phyloP scores from a whole-genome alignment of 106 monocot species.

The Allium cepa region DNA sequence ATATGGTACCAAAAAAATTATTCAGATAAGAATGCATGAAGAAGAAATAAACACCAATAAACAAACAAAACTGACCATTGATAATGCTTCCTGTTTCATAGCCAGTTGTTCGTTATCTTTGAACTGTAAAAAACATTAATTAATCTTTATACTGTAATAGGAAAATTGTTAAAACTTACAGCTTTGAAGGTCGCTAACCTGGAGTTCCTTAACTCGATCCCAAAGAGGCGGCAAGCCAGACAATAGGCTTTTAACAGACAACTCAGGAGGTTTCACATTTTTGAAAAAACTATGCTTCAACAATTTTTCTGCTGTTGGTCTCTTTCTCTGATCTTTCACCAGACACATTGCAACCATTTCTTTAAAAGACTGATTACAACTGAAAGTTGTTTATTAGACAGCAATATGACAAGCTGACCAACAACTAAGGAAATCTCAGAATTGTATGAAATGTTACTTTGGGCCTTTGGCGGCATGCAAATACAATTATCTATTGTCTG shows the following conservation, averaged over 20 bases:
- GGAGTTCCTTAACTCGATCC: slow-evolving; percentile 88
- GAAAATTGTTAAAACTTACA: neutral
- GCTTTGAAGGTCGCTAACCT: slow-evolving; percentile 35
- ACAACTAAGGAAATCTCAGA: slow-evolving; percentile 1
- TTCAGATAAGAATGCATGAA: neutral
- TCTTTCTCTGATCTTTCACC: slow-evolving; percentile 96
- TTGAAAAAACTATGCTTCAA: slow-evolving; percentile 90
- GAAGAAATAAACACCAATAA: neutral
- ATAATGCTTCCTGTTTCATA: slow-evolving; percentile 90
- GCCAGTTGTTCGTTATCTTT: slow-evolving; percentile 93
- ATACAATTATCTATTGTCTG: too few relatives aligned
- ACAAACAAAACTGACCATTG: slow-evolving; percentile 36
- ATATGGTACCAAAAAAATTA: neutral
- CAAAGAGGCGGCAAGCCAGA: slow-evolving; percentile 75
- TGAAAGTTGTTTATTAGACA: slow-evolving; percentile 54
- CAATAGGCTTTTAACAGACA: slow-evolving; percentile 63
- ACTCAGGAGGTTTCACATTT: slow-evolving; percentile 62
- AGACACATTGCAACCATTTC: slow-evolving; percentile 99
- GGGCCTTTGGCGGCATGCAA: too few relatives aligned
- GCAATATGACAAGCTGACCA: slow-evolving; percentile 5
- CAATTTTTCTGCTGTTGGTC: slow-evolving; percentile 91
- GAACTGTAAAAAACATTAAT: slow-evolving; percentile 29
- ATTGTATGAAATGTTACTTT: too few relatives aligned
- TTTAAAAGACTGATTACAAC: slow-evolving; percentile 88
- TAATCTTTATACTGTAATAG: neutral